These are phyloP conservation scores for Nelumbo lutea DNA, from an alignment of 164 flowering plant species.

Conservation along the genomic window DNA sequence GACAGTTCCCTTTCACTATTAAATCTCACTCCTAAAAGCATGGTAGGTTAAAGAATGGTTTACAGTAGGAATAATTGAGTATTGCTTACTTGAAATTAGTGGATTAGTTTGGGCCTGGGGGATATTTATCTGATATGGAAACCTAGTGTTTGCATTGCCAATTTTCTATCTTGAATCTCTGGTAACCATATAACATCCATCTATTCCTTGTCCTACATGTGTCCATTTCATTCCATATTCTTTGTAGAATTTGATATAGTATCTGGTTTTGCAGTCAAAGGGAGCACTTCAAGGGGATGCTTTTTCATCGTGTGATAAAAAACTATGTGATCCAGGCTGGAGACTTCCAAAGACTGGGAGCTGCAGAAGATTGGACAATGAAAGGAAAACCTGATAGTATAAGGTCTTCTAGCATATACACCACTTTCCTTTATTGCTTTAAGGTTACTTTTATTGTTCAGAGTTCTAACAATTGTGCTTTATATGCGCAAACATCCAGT, in stretches of 20 bases:
- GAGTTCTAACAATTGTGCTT: not conserved
- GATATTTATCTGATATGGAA: too few relatives aligned
- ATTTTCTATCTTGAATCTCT: too few relatives aligned
- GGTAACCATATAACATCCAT: too few relatives aligned
- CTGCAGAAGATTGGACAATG: conserved; percentile 76
- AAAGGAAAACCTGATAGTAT: conserved; percentile 52
- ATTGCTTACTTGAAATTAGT: too few relatives aligned
- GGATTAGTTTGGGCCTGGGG: too few relatives aligned
- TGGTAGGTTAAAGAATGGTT: too few relatives aligned
- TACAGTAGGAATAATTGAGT: too few relatives aligned
- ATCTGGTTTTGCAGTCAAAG: conserved; percentile 61
- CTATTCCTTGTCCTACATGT: not conserved
- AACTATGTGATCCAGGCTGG: conserved; percentile 92
- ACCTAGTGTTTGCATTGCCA: too few relatives aligned
- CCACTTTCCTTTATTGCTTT: not conserved
- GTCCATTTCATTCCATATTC: not conserved
- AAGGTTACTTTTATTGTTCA: not conserved
- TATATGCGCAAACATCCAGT: conserved; percentile 31
- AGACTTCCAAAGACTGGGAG: conserved; percentile 43
- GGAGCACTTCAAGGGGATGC: conserved; percentile 87
- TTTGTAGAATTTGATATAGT: conserved; percentile 1
- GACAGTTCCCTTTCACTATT: too few relatives aligned
- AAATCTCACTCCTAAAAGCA: too few relatives aligned
- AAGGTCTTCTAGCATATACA: conserved; percentile 40
- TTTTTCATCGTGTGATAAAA: conserved; percentile 75